Evolutionary conservation across 2,329 filamentous ascomycete species (phyloP).

Genomic region (Fusarium sp.): DNA sequence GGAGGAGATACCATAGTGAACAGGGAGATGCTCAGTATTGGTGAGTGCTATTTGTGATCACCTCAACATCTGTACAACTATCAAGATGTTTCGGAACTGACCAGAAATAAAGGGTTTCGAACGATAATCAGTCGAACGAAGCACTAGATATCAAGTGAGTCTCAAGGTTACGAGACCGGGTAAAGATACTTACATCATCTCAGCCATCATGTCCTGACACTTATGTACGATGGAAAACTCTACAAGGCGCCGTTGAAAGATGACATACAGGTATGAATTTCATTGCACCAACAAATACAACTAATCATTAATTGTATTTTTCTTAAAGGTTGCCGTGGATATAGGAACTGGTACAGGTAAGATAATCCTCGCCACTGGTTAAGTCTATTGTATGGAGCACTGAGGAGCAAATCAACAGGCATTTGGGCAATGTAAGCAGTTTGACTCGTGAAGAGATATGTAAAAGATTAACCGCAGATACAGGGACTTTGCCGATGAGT

Average conservation of each 20-base stretch:
- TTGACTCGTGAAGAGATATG: no score
- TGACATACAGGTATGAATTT: no score
- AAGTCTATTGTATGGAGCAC: no score
- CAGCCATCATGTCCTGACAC: neutral
- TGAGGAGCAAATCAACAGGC: no score
- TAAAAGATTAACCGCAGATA: no score
- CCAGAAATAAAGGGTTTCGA: slow-evolving; percentile 8
- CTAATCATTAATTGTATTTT: no score
- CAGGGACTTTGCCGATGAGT: no score
- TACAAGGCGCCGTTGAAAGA: neutral
- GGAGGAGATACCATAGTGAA: slow-evolving; percentile 13
- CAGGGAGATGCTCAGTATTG: slow-evolving; percentile 13
- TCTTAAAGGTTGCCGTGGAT: no score
- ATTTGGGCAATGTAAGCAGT: no score
- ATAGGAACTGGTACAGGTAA: no score
- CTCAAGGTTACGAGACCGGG: fast-evolving
- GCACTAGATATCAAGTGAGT: slow-evolving; percentile 13
- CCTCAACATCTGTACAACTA: neutral
- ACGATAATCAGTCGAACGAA: slow-evolving; percentile 17
- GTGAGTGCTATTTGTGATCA: neutral
- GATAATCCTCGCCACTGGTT: no score
- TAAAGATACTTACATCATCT: fast-evolving
- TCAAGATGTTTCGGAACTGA: neutral
- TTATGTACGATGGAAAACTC: slow-evolving; percentile 3
- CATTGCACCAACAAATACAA: no score